Conservation (phyloP, 768 basidiomycete species). For the Tulasnella sp. region DNA sequence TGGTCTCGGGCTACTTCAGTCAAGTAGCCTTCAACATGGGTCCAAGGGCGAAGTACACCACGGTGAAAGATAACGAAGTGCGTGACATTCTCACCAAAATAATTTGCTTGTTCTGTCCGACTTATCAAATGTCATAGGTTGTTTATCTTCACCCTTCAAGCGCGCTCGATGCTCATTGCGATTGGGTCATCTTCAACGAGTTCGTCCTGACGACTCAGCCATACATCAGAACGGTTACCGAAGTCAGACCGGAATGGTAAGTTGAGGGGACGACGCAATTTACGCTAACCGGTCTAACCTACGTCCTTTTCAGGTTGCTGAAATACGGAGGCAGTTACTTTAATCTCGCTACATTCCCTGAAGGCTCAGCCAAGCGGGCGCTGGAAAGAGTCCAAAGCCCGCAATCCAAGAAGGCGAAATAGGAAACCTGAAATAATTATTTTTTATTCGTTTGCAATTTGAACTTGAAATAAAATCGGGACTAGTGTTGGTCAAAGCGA, state of each 20-base stretch:
- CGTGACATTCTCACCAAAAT: background rate
- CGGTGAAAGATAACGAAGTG: constrained; percentile 90
- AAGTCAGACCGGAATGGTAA: constrained; percentile 79
- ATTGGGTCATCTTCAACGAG: constrained; percentile 90
- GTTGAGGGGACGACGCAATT: constrained; percentile 23
- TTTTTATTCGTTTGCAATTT: background rate
- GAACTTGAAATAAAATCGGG: background rate
- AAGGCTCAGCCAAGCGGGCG: constrained; percentile 61
- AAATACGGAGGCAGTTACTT: constrained; percentile 61
- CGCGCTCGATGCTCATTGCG: constrained; percentile 75
- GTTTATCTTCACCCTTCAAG: constrained; percentile 79
- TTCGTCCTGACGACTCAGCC: constrained; percentile 84
- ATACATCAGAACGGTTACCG: constrained; percentile 89
- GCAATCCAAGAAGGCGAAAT: background rate
- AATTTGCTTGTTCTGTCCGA: background rate
- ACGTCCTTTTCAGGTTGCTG: constrained; percentile 42
- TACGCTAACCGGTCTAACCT: background rate
- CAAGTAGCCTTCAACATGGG: constrained; percentile 52
- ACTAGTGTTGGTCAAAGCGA: background rate
- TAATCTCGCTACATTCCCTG: constrained; percentile 53
- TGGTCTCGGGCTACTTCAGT: constrained; percentile 37
- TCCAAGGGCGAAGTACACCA: constrained; percentile 76
- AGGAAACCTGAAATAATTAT: background rate
- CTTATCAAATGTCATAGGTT: constrained; percentile 37
- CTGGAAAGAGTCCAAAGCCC: constrained; percentile 39